Conservation (phyloP, 2,329 filamentous ascomycete genomes). For the Paecilomyces fulvus region DNA sequence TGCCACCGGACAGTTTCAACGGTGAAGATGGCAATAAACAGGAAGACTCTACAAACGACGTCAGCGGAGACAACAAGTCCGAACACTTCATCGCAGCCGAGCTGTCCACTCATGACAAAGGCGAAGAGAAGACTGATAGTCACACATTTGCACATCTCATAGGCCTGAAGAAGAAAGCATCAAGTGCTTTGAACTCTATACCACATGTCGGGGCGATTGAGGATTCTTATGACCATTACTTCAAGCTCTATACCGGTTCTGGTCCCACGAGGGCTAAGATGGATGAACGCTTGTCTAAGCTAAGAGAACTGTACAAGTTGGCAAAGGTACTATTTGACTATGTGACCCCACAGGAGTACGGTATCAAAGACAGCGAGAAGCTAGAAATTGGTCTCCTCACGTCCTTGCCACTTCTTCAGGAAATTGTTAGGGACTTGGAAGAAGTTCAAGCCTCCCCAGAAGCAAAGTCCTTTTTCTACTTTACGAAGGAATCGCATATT, state of each 20-base stretch:
- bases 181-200: slow-evolving; percentile 36
- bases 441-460: slow-evolving; percentile 93
- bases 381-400: slow-evolving; percentile 96
- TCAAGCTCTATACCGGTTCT: slow-evolving; percentile 77
- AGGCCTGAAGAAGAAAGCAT: slow-evolving; percentile 46
- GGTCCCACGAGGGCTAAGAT: slow-evolving; percentile 67
- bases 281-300: slow-evolving; percentile 75
- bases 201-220: slow-evolving; percentile 40
- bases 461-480: slow-evolving; percentile 96
- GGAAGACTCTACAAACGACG: slow-evolving; percentile 13
- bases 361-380: slow-evolving; percentile 91
- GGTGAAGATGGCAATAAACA: slow-evolving; percentile 52
- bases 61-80: slow-evolving; percentile 12
- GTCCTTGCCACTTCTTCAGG: slow-evolving; percentile 83
- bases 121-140: slow-evolving; percentile 24
- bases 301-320: slow-evolving; percentile 86
- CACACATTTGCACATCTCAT: slow-evolving; percentile 30
- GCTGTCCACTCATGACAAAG: slow-evolving; percentile 11
- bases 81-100: slow-evolving; percentile 10
- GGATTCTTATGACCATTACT: slow-evolving; percentile 62
- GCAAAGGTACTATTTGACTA: slow-evolving; percentile 97
- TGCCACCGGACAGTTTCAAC: slow-evolving; percentile 69
- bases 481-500: slow-evolving; percentile 98
- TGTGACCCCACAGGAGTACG: slow-evolving; percentile 96
- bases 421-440: slow-evolving; percentile 94